These are phyloP conservation scores for Podaxis pistillaris DNA, from an alignment of 768 basidiomycete genomes.

Conservation along the genomic window DNA sequence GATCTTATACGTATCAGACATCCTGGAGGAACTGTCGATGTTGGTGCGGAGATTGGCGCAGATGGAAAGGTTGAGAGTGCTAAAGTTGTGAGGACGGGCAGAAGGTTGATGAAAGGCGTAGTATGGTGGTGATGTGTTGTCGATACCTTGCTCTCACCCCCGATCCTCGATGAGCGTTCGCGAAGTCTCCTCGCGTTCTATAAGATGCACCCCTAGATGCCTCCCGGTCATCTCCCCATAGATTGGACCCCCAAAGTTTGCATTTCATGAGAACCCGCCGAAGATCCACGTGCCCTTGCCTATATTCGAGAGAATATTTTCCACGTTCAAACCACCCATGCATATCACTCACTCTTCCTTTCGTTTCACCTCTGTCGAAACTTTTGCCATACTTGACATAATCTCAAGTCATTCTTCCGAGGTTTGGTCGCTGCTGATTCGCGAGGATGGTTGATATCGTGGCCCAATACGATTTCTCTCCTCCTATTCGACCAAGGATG, in stretches of 20 bases:
- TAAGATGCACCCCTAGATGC: background rate
- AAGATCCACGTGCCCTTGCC: constrained; percentile 17
- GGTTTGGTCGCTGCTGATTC: constrained; percentile 2
- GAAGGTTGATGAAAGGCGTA: constrained; percentile 66
- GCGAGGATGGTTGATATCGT: background rate
- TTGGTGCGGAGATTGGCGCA: constrained; percentile 51
- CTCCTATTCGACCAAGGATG: background rate
- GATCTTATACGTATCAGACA: constrained; percentile 54
- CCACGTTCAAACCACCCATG: constrained; percentile 6
- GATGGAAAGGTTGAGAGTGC: constrained; percentile 53
- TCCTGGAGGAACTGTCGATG: constrained; percentile 66
- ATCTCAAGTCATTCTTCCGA: constrained; percentile 6
- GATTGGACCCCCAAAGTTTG: constrained; percentile 15
- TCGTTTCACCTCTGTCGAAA: constrained; percentile 6
- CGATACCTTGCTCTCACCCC: background rate
- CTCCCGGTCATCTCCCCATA: background rate
- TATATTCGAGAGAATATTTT: background rate
- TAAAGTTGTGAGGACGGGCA: constrained; percentile 66
- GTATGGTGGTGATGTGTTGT: constrained; percentile 56
- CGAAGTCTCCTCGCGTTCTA: background rate
- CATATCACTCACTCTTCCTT: constrained; percentile 12
- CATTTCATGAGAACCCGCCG: constrained; percentile 20
- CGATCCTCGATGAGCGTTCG: background rate
- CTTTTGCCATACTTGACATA: background rate
- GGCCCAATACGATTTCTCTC: background rate